Conservation (phyloP, 2,329 filamentous ascomycete genomes). For the Fusarium clavum region DNA sequence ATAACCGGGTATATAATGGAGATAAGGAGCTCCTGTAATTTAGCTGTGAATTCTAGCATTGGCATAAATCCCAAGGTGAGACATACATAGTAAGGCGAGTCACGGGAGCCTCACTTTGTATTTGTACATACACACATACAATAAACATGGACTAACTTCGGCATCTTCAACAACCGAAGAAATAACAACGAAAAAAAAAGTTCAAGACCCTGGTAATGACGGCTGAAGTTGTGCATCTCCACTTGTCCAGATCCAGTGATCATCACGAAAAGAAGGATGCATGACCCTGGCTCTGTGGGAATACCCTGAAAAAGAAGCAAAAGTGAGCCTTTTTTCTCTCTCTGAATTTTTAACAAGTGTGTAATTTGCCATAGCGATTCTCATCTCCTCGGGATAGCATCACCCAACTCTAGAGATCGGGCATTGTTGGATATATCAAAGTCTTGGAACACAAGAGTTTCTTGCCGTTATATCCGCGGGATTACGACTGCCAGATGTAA, state of each 20-base stretch:
- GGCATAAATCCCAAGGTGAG: not conserved
- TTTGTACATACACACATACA: not conserved
- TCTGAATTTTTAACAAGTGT: not conserved
- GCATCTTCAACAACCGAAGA: conserved; percentile 10
- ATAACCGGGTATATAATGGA: not conserved
- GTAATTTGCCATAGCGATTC: not conserved
- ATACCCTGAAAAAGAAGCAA: conserved; percentile 9
- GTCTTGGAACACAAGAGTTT: not conserved
- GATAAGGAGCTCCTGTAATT: not conserved
- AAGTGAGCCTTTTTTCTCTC: not conserved
- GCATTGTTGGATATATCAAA: not conserved
- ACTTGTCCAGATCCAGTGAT: conserved; percentile 23
- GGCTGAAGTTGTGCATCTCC: conserved; percentile 11
- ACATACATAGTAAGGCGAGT: not conserved
- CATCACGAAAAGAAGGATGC: conserved; percentile 14
- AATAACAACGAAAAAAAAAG: conserved; percentile 1
- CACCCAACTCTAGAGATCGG: not conserved
- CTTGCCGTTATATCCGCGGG: not conserved
- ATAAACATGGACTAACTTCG: conserved; percentile 21
- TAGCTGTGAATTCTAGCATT: not conserved
- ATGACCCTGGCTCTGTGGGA: conserved; percentile 16
- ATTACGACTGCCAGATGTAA: conserved; percentile 2
- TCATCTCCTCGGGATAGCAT: not conserved
- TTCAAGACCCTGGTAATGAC: conserved; percentile 10
- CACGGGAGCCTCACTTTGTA: conserved; percentile 6